Base-by-base conservation (phyloP, 2,329 filamentous ascomycete species). In the Zymoseptoria crescenta region DNA sequence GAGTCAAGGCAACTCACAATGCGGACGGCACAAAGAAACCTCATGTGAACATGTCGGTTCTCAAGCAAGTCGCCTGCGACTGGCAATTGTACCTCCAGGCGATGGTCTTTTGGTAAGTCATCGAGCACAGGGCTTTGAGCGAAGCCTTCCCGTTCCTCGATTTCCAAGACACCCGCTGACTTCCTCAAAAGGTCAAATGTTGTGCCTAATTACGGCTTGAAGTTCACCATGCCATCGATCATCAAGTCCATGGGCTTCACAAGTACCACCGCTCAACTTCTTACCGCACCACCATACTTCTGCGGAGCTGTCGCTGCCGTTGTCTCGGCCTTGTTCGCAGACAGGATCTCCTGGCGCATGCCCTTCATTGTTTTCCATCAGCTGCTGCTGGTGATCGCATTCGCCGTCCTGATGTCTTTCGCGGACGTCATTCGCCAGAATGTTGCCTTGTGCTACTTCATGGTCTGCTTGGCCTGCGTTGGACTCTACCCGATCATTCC, bases 141-240 rank as follows among this genome's bases (percentile, higher is more conserved):
- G 35, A 41, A 13, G 35, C 35, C 35, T 41, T 41, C 35, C 10
- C 5, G 10, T 41, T 41, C 35, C 35, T 16, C 13, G 10, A 16
- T 41, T 10, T 13, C 9, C 1, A 41, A 41, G 16, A 10, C 10
- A 41, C 35, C 35, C 13, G 35, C 35, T 41, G 6, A 41, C 35
- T 10, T 41, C 5, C 35, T 13, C 6, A 13, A 41, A 10, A 41
- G 35, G 35, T 66, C 67, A n/a, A 65, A 66, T 27, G 62, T 56
- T 16, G 66, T 68, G 3, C 64, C 64, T 4, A 67, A 63, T 24
- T 69, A 68, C 8, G 77, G 76, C 24, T 71, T 78, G 13, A 65
- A 65, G 45, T 65, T 73, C 27, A 69, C 73, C 57, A 61, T 68
- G 61, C 75, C 74, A 0, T 87, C 86, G 0, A 84, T 90, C 54